These are phyloP conservation scores for Colletotrichum sp. DNA, from an alignment of 2,329 filamentous ascomycete species.

Conservation along the genomic window DNA sequence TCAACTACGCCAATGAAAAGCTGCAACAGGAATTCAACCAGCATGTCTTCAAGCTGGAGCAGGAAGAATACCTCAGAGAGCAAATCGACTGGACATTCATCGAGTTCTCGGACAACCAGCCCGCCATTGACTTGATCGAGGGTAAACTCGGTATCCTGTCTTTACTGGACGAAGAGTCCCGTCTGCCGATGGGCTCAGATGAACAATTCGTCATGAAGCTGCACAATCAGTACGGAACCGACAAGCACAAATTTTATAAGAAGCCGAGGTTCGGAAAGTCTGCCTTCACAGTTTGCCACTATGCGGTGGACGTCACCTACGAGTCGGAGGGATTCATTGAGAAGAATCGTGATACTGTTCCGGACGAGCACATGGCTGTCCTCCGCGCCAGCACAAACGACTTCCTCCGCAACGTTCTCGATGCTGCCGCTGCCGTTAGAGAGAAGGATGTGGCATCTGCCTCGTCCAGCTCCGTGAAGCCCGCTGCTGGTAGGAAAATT, in stretches of 20 bases:
- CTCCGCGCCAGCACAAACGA: slow-evolving; percentile 82
- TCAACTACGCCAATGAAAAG: slow-evolving; percentile 99
- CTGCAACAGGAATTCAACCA: slow-evolving; percentile 99
- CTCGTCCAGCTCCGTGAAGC: slow-evolving; percentile 75
- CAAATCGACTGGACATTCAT: slow-evolving; percentile 99
- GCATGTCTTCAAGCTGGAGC: slow-evolving; percentile 98
- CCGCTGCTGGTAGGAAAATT: slow-evolving; percentile 82
- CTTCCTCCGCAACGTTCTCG: slow-evolving; percentile 85
- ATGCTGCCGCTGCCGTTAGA: slow-evolving; percentile 83
- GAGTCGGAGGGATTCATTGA: slow-evolving; percentile 99
- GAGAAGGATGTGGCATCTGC: slow-evolving; percentile 82
- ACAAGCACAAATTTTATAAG: slow-evolving; percentile 98
- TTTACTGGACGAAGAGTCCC: slow-evolving; percentile 93
- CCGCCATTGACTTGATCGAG: slow-evolving; percentile 98
- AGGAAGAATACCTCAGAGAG: slow-evolving; percentile 95
- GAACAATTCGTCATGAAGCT: slow-evolving; percentile 97
- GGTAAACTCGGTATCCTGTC: slow-evolving; percentile 94
- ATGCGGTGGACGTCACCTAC: slow-evolving; percentile 97
- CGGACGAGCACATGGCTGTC: slow-evolving; percentile 96
- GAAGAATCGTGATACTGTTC: slow-evolving; percentile 98
- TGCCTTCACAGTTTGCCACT: slow-evolving; percentile 97
- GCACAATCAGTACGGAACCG: slow-evolving; percentile 87
- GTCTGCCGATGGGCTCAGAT: slow-evolving; percentile 95
- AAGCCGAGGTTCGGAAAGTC: slow-evolving; percentile 98
- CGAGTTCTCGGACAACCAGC: slow-evolving; percentile 98